Percentiles rank a stretch among this genome's conserved stretches.
Evolutionary conservation across 805 yeast species (phyloP).

Genomic region (Candida nonsorbophila): DNA sequence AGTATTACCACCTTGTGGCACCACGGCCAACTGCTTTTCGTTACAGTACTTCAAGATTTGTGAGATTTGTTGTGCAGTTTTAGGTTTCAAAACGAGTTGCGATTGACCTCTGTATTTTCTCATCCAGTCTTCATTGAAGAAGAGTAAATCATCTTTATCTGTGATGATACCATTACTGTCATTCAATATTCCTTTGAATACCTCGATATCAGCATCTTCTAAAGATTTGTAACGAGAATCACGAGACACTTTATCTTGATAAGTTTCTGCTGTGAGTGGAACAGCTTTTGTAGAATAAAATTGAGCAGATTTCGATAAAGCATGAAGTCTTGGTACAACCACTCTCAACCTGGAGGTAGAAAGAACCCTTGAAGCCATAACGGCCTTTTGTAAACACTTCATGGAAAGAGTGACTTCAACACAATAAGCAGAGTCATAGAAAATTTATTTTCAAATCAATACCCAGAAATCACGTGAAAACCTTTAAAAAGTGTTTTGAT

Average conservation of each 20-base stretch:
- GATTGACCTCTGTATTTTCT: conserved; percentile 89
- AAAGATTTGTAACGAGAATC: conserved; percentile 47
- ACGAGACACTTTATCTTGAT: conserved; percentile 52
- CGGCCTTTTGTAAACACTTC: too few species aligned
- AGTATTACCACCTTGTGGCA: conserved; percentile 97
- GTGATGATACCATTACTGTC: conserved; percentile 44
- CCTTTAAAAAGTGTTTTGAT: too few species aligned
- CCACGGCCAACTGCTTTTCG: conserved; percentile 71
- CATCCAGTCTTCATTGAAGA: conserved; percentile 91
- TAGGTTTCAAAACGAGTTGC: conserved; percentile 74
- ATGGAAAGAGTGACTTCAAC: too few species aligned
- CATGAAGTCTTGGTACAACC: too few species aligned
- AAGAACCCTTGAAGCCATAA: too few species aligned
- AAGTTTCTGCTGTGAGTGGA: conserved; percentile 65
- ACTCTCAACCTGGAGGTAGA: too few species aligned
- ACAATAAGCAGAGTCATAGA: too few species aligned
- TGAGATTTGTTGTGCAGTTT: conserved; percentile 71
- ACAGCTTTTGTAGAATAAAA: conserved; percentile 27
- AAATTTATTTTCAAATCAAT: too few species aligned
- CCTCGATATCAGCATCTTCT: conserved; percentile 50
- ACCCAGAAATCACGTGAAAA: too few species aligned
- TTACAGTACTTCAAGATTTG: conserved; percentile 76
- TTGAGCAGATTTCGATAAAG: neutral
- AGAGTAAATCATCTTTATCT: conserved; percentile 58
- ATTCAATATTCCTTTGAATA: conserved; percentile 57